phyloP scores from a whole-genome alignment of 1,284 basidiomycete genomes.

The Rhodotorula sp. region DNA sequence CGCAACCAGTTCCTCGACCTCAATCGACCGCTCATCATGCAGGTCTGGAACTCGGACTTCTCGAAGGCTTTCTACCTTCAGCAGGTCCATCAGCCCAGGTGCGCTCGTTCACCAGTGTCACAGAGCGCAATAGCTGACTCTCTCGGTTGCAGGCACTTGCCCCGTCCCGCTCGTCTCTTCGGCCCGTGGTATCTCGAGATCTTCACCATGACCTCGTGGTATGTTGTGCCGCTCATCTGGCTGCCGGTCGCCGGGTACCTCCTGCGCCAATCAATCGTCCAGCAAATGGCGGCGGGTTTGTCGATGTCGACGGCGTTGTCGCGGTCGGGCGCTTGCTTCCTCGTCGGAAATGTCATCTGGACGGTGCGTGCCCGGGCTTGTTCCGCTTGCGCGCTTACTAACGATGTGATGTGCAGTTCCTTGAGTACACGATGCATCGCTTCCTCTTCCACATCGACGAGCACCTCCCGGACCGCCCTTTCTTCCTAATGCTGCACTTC shows the following conservation, averaged over 20 bases:
- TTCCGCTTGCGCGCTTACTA: neutral
- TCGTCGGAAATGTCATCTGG: slow-evolving; percentile 85
- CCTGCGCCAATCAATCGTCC: slow-evolving; percentile 72
- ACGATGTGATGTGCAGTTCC: slow-evolving; percentile 50
- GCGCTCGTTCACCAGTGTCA: neutral
- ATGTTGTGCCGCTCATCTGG: slow-evolving; percentile 90
- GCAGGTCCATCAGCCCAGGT: slow-evolving; percentile 85
- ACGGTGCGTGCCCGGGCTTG: slow-evolving; percentile 53
- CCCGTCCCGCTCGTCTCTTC: slow-evolving; percentile 83
- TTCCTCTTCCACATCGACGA: slow-evolving; percentile 97
- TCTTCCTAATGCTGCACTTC: slow-evolving; percentile 85
- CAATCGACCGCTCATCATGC: slow-evolving; percentile 74
- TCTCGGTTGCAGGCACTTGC: slow-evolving; percentile 63
- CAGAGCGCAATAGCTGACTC: no score
- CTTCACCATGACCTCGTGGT: slow-evolving; percentile 89
- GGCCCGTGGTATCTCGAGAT: slow-evolving; percentile 79
- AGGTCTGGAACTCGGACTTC: slow-evolving; percentile 80
- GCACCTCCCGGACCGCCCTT: slow-evolving; percentile 77
- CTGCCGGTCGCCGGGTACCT: slow-evolving; percentile 79
- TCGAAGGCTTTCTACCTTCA: slow-evolving; percentile 93
- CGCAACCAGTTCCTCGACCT: slow-evolving; percentile 93
- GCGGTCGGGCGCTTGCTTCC: slow-evolving; percentile 58
- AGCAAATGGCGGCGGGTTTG: slow-evolving; percentile 63
- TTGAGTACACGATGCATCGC: slow-evolving; percentile 94
- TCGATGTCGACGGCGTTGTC: slow-evolving; percentile 42